Percentiles rank a stretch among this genome's conserved stretches.
Evolutionary conservation across 2,329 filamentous ascomycete genomes (phyloP).

Genomic region (Claviceps fusiformis): DNA sequence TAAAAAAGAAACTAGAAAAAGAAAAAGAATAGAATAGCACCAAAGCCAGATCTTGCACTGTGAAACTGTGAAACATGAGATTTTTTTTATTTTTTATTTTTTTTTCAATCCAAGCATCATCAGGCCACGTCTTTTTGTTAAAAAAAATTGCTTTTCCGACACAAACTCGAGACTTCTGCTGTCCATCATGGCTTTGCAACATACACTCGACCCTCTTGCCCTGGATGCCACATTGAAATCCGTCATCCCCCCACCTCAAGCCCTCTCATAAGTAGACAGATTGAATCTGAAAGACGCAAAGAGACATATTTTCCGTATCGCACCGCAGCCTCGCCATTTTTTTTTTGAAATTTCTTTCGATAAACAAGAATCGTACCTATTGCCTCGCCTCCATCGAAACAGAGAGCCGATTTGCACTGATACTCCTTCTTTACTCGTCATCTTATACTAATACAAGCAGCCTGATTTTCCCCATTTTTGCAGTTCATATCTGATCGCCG

Average conservation of each 20-base stretch:
- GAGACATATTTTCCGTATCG: not conserved
- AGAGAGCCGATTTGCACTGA: not conserved
- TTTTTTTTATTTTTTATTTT: too few species aligned
- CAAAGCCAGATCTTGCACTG: too few species aligned
- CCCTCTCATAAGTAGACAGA: not conserved
- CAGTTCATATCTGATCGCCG: not conserved
- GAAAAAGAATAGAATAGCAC: too few species aligned
- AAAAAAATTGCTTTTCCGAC: not conserved
- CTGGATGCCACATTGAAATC: not conserved
- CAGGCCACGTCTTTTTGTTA: not conserved
- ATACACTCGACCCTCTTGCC: not conserved
- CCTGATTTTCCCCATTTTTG: not conserved
- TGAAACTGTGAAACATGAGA: too few species aligned
- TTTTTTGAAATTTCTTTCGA: not conserved
- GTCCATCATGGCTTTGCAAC: not conserved
- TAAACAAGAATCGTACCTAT: not conserved
- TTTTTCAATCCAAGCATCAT: not conserved
- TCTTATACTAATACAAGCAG: not conserved
- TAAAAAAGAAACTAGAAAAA: too few species aligned
- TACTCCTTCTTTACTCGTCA: not conserved
- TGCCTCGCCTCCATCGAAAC: not conserved
- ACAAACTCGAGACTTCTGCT: not conserved
- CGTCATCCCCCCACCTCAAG: too few species aligned
- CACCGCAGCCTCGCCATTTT: not conserved
- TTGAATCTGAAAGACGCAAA: not conserved